A percentile compares a stretch with the other conserved stretches of the same genome.
Evolutionary conservation across 805 yeast genomes (phyloP).

Genomic region (Kluyveromyces nonfermentans): DNA sequence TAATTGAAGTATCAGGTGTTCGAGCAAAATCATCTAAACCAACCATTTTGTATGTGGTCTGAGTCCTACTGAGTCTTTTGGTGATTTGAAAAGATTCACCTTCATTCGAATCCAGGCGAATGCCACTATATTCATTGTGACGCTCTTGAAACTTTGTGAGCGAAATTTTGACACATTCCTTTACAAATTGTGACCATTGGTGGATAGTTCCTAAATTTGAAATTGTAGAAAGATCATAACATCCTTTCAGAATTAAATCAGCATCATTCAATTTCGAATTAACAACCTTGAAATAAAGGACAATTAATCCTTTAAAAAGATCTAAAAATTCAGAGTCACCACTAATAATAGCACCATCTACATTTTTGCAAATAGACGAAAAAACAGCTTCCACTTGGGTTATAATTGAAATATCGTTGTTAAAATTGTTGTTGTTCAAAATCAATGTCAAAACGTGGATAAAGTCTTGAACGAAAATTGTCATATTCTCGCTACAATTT

Average conservation of each 20-base stretch:
- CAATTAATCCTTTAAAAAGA: constrained; percentile 33
- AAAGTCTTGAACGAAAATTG: constrained; percentile 66
- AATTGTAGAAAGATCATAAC: constrained; percentile 24
- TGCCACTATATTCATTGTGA: constrained; percentile 17
- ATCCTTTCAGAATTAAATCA: constrained; percentile 24
- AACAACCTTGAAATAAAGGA: constrained; percentile 22
- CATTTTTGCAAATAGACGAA: constrained; percentile 37
- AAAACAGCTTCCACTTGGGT: constrained; percentile 44
- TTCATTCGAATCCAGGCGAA: constrained; percentile 5
- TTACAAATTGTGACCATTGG: constrained; percentile 19
- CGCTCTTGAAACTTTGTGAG: constrained; percentile 22
- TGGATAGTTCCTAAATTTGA: constrained; percentile 23
- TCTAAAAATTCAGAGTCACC: constrained; percentile 54
- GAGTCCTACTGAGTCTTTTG: constrained; percentile 21
- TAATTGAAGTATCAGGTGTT: constrained; percentile 26
- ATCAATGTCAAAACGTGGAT: constrained; percentile 48
- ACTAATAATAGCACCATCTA: constrained; percentile 53
- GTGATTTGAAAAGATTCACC: constrained; percentile 3
- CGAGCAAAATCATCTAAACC: constrained; percentile 20
- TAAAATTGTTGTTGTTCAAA: constrained; percentile 29
- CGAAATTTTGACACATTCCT: constrained; percentile 17
- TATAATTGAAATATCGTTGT: constrained; percentile 53
- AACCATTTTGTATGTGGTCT: constrained; percentile 20
- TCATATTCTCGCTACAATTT: constrained; percentile 74
- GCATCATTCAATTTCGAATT: constrained; percentile 20